A percentile compares a stretch with the other conserved stretches of the same genome.
Conservation (phyloP, 306 rosid genomes). For the Sphenostylis stenocarpa region DNA sequence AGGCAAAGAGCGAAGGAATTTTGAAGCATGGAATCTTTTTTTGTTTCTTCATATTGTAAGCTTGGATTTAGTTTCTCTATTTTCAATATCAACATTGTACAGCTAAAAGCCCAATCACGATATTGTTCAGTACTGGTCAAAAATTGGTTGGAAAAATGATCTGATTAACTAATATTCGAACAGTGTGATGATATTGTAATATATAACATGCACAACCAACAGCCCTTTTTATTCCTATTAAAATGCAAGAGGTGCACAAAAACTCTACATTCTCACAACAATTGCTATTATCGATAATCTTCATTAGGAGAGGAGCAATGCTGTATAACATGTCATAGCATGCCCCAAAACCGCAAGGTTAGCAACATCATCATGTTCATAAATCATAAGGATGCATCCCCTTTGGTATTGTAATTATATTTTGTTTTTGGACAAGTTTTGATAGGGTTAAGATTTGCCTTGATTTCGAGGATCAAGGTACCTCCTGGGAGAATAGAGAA, state of each 20-base stretch:
- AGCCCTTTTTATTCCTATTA: slow-evolving; percentile 20
- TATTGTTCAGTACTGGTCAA: slow-evolving; percentile 24
- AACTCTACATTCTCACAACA: neutral
- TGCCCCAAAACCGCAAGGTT: neutral
- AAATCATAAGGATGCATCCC: neutral
- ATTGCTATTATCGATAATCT: neutral
- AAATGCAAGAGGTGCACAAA: neutral
- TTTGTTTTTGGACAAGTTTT: neutral
- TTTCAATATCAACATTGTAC: slow-evolving; percentile 43
- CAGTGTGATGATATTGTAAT: slow-evolving; percentile 13
- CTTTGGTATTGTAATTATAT: neutral
- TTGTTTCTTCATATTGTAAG: slow-evolving; percentile 12
- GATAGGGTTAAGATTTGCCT: too few species aligned
- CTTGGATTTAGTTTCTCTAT: slow-evolving; percentile 25
- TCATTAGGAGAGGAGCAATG: neutral
- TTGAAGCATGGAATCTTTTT: slow-evolving; percentile 31
- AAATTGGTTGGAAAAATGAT: slow-evolving; percentile 17
- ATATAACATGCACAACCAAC: neutral
- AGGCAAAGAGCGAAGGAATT: slow-evolving; percentile 74
- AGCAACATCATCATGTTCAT: neutral
- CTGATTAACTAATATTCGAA: neutral
- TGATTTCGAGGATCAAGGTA: too few species aligned
- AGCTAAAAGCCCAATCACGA: slow-evolving; percentile 37
- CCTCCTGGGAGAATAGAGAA: too few species aligned
- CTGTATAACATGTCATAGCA: neutral